Evolutionary conservation across 768 basidiomycete genomes (phyloP).

Genomic region (Tulasnella calospora): DNA sequence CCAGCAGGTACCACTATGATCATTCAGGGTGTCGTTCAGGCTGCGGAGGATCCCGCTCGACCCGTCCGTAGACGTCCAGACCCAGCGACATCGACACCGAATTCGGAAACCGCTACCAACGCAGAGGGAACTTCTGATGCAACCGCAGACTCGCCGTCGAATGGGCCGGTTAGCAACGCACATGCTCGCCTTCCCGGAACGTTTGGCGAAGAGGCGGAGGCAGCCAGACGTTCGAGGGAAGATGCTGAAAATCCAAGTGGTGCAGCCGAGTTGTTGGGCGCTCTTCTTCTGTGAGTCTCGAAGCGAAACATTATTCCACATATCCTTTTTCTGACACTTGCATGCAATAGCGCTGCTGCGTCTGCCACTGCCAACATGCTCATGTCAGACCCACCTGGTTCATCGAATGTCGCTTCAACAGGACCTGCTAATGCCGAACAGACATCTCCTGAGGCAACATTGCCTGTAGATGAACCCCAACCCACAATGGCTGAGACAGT

Average conservation of each 20-base stretch:
- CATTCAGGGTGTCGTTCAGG: constrained; percentile 26
- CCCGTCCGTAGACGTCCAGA: neutral
- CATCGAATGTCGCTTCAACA: neutral
- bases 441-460: neutral
- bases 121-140: neutral
- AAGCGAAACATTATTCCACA: too few relatives aligned
- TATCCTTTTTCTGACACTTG: neutral
- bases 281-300: constrained; percentile 21
- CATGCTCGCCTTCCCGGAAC: constrained; percentile 8
- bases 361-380: constrained; percentile 25
- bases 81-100: neutral
- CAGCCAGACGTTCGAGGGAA: neutral
- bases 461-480: neutral
- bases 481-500: neutral
- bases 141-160: neutral
- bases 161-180: neutral
- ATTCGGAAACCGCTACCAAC: neutral
- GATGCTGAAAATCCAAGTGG: constrained; percentile 21
- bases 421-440: neutral
- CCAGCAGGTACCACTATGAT: constrained; percentile 28
- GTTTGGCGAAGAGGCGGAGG: neutral
- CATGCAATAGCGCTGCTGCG: constrained; percentile 12
- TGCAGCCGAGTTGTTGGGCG: constrained; percentile 21
- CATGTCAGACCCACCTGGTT: constrained; percentile 19
- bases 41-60: neutral